Percentiles rank a stretch among this genome's conserved stretches.
Evolutionary conservation across 306 rosid species (phyloP).

Genomic region (Elaeagnus macrophylla): DNA sequence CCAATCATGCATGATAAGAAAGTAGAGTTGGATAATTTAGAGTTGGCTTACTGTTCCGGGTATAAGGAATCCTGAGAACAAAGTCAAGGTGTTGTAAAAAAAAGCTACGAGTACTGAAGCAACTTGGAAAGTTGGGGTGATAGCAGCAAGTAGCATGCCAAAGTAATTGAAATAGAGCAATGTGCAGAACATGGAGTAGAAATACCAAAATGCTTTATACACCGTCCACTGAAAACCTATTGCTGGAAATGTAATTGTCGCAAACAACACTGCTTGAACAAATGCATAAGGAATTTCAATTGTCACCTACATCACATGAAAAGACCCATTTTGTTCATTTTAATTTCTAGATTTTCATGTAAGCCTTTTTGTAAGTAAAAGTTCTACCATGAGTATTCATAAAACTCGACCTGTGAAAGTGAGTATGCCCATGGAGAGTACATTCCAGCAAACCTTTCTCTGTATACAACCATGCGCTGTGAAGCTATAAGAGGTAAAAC

Average conservation of each 20-base stretch:
- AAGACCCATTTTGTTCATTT: background rate
- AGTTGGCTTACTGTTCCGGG: constrained; percentile 25
- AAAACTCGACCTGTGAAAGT: constrained; percentile 17
- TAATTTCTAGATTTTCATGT: too few relatives aligned
- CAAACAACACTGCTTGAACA: constrained; percentile 14
- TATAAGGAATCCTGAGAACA: constrained; percentile 20
- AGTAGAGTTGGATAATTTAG: too few relatives aligned
- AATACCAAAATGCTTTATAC: constrained; percentile 21
- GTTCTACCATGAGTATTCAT: background rate
- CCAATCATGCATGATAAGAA: background rate
- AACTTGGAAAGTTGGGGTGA: constrained; percentile 20
- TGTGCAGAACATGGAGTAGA: constrained; percentile 12
- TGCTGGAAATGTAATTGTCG: constrained; percentile 15
- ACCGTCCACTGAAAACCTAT: constrained; percentile 24
- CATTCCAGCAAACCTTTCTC: constrained; percentile 33
- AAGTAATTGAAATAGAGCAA: constrained; percentile 26
- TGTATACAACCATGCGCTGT: constrained; percentile 21
- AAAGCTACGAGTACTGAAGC: constrained; percentile 18
- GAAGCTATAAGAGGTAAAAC: constrained; percentile 15
- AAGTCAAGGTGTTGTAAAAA: constrained; percentile 18
- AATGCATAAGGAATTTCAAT: constrained; percentile 16
- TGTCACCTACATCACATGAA: constrained; percentile 14
- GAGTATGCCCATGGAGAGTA: constrained; percentile 23
- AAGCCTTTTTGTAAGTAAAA: too few relatives aligned
- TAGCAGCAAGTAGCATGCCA: constrained; percentile 21